phyloP scores from a whole-genome alignment of 768 basidiomycete genomes.

The Mycena filopes region DNA sequence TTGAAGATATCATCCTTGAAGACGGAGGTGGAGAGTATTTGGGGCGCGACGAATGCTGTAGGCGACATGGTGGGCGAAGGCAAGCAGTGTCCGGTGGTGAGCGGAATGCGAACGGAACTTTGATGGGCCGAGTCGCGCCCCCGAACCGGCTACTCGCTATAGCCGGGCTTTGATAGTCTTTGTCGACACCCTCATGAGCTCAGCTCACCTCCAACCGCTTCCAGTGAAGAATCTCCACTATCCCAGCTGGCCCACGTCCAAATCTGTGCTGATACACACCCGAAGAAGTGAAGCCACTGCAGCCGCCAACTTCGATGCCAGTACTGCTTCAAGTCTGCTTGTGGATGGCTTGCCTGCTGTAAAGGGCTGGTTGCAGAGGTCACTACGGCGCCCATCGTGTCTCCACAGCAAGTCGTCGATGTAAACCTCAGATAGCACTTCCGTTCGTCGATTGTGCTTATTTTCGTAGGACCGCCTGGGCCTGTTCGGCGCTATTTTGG shows the following conservation, averaged over 20 bases:
- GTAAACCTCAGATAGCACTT: background rate
- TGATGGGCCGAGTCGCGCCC: background rate
- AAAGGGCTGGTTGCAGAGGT: no score
- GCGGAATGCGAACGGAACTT: no score
- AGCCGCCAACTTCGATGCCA: background rate
- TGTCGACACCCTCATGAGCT: no score
- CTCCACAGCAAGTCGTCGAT: background rate
- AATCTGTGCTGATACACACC: background rate
- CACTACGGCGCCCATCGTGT: no score
- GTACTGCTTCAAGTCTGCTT: no score
- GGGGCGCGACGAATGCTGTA: conserved; percentile 53
- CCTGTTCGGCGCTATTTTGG: no score
- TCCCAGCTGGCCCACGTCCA: background rate
- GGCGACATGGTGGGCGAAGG: conserved; percentile 49
- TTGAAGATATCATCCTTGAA: conserved; percentile 88
- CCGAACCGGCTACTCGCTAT: conserved; percentile 1
- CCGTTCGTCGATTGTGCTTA: no score
- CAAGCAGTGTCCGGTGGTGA: background rate
- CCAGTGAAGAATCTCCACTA: background rate
- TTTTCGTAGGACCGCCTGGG: no score
- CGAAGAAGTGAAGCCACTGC: background rate
- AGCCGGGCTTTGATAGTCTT: background rate
- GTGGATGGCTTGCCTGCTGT: background rate
- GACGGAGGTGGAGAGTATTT: conserved; percentile 64
- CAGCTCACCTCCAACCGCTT: no score